Evolutionary conservation across 345 rosid genomes (phyloP), one percentile per base, ranked within the genome.

Genomic region (Gossypium turneri): DNA sequence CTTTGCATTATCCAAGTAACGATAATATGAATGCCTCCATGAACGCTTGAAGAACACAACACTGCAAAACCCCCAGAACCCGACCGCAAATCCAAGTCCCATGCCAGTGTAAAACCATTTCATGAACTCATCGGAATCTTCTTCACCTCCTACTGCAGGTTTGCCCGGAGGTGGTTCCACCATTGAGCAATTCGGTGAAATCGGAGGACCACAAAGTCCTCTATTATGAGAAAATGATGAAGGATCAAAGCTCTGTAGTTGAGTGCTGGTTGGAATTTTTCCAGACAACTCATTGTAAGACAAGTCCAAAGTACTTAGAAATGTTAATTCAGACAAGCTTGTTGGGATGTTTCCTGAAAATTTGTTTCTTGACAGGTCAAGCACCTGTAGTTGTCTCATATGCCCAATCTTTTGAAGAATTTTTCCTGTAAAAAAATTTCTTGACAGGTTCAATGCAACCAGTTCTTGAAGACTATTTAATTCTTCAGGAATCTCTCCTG

Each of bases 311-410:
- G 2, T 25, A 64, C 60, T 9, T 5, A 72, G 34, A 17, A 50
- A 4, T 51, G 15, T 65, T 29, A 77, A 2, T 3, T 64, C 17
- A 0, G 73, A 41, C n/a, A 72, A 52, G 24, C 73, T 68, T 0
- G 24, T n/a, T 4, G 86, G 86, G 17, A 82, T 77, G 43, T 29
- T 78, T 6, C 86, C 83, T 0, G 82, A 82, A 24, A 82, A 20
- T 2, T 72, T 71, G 69, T 85, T 82, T 9, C 72, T 43, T 0
- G 88, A 82, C 19, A 85, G 48, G 52, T 86, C 85, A n/a, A 81
- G 84, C 25, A 41, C 68, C 3, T 84, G 12, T 62, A 34, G 9
- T 13, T 22, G 41, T 17, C 51, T 29, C 11, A 82, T 78, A 67
- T 59, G 73, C 67, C 85, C 81, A 13, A 70, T 69, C 52, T 58